These are phyloP conservation scores for Puya raimondii DNA, from an alignment of 176 grass and related monocot genomes.

Conservation along the genomic window DNA sequence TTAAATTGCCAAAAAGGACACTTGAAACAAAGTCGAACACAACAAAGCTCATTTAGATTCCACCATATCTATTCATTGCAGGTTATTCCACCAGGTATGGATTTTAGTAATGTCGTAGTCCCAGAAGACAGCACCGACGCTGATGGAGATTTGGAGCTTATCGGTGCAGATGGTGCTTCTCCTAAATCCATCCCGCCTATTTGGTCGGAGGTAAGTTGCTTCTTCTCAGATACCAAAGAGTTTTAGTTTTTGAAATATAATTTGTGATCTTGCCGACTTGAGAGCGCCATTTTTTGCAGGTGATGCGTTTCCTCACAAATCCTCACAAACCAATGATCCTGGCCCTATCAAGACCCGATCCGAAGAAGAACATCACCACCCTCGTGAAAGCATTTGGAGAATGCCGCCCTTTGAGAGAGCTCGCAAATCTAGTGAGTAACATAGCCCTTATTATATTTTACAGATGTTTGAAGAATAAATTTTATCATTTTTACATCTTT, in stretches of 20 bases:
- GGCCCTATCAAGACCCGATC: constrained; percentile 80
- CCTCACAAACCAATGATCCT: constrained; percentile 98
- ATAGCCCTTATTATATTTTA: not conserved
- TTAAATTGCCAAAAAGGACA: too few species aligned
- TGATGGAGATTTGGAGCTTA: constrained; percentile 50
- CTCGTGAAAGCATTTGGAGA: constrained; percentile 92
- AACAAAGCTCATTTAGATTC: not conserved
- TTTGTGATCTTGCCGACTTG: not conserved
- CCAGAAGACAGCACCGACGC: constrained; percentile 56
- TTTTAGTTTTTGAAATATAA: not conserved
- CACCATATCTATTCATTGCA: constrained; percentile 21
- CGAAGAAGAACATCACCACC: constrained; percentile 95
- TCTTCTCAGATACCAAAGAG: constrained; percentile 2
- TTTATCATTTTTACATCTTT: not conserved
- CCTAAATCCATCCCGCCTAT: constrained; percentile 67
- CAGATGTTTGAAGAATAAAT: too few species aligned
- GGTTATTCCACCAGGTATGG: constrained; percentile 99
- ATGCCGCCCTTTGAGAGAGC: constrained; percentile 76
- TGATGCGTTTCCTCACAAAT: constrained; percentile 80
- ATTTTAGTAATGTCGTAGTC: constrained; percentile 85
- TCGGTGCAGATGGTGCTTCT: constrained; percentile 44
- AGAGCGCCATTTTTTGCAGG: constrained; percentile 28
- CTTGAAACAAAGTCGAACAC: too few species aligned
- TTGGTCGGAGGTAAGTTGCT: constrained; percentile 67
- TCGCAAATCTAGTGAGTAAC: constrained; percentile 84